These are phyloP conservation scores for Aureobasidium subglaciale DNA, from an alignment of 2,329 filamentous ascomycete genomes.

Conservation along the genomic window DNA sequence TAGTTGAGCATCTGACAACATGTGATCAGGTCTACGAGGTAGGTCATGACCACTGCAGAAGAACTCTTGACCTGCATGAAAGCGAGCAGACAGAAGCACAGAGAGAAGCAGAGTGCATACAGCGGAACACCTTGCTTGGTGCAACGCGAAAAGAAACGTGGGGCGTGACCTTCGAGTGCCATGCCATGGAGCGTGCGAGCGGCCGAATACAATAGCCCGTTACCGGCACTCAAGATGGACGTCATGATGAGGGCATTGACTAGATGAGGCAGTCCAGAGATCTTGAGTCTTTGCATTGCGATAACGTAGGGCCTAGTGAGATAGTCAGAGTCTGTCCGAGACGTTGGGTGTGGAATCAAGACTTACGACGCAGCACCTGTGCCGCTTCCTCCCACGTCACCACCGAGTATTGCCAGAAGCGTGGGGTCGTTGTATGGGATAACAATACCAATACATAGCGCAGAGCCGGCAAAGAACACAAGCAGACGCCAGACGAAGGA, in stretches of 20 bases:
- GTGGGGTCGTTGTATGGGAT: slow-evolving; percentile 27
- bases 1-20: slow-evolving; percentile 55
- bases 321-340: not conserved
- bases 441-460: slow-evolving; percentile 39
- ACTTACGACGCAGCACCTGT: slow-evolving; percentile 27
- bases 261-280: slow-evolving; percentile 37
- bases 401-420: slow-evolving; percentile 23
- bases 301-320: slow-evolving; percentile 24
- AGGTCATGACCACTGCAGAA: slow-evolving; percentile 27
- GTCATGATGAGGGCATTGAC: slow-evolving; percentile 37
- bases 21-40: slow-evolving; percentile 49
- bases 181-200: slow-evolving; percentile 48
- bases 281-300: slow-evolving; percentile 35
- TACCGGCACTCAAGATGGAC: slow-evolving; percentile 50
- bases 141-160: slow-evolving; percentile 50
- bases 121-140: slow-evolving; percentile 56
- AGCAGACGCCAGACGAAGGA: slow-evolving; percentile 41
- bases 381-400: slow-evolving; percentile 19
- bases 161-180: slow-evolving; percentile 47
- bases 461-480: slow-evolving; percentile 41
- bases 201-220: slow-evolving; percentile 49
- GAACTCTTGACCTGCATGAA: slow-evolving; percentile 29
- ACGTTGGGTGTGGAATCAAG: not conserved
- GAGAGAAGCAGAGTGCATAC: slow-evolving; percentile 48
- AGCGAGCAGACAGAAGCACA: slow-evolving; percentile 31